Evolutionary conservation across 768 basidiomycete species (phyloP), one percentile per base, ranked within the genome.

Genomic region (Pisolithus sp.): DNA sequence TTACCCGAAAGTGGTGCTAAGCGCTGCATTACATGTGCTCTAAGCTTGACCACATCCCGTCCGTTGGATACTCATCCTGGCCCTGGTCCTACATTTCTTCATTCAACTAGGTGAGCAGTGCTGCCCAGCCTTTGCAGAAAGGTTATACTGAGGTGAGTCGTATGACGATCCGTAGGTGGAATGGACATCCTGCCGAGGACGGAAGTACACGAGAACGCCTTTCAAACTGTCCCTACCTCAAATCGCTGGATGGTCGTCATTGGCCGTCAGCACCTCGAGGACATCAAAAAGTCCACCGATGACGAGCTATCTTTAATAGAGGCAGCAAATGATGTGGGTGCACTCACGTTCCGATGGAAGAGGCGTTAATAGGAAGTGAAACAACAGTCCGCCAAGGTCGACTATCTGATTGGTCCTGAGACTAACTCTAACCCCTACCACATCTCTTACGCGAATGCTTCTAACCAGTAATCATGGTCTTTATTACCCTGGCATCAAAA

Each of bases 281-380:
- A 77, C 3, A 75, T 78, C 38, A 17, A 78, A 7, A 71, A 62
- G 43, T 70, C 73, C 5, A 56, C 71, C 0, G 73, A 75, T 13
- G 68, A 70, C 23, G 54, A 57, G 7, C 57, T 79, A 23, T 76
- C 75, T 6, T 59, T 72, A 13, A 1, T 17, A 0, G 69, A 63
- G 31, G 66, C 65, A 0, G 30, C 51, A 1, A 55, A 53, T 5
- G 70, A 77, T 12, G 79, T 73, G 47, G 26, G 66, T 31, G 5
- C 5, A 15, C 13, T 15, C 23, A 26, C 24, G 9, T 43, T 26
- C 42, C 1, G 10, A 15, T 24, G 13, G 23, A 43, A 43, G 15
- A 24, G 23, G 2, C 23, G 23, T 7, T 43, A 3, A 20, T 17
- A 4, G 13, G 15, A 13, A 24, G 23, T 21, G 23, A 6, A 7